These are phyloP conservation scores for Eucalyptus cloeziana DNA, from an alignment of 345 rosid genomes.

Conservation along the genomic window DNA sequence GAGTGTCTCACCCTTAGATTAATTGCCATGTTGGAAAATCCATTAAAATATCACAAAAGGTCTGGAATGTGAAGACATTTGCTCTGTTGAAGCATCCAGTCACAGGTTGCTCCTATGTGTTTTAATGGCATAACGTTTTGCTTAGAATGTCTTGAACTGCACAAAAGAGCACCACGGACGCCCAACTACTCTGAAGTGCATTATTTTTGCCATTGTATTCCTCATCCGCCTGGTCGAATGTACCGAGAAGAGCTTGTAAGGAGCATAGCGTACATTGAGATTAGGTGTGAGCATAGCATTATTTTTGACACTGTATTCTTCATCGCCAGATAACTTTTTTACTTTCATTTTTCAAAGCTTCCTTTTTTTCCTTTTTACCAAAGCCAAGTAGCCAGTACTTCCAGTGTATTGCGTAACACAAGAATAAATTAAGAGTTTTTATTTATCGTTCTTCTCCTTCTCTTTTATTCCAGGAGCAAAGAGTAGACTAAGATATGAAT, in stretches of 20 bases:
- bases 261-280: background rate
- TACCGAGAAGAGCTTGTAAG: background rate
- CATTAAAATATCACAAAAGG: background rate
- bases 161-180: background rate
- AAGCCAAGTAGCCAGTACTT: too few species aligned
- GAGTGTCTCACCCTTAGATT: background rate
- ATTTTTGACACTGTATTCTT: too few species aligned
- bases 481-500: too few species aligned
- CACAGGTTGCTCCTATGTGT: background rate
- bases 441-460: too few species aligned
- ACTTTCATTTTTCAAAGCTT: too few species aligned
- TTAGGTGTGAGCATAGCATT: too few species aligned
- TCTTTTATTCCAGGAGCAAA: background rate
- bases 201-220: background rate
- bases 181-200: background rate
- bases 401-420: too few species aligned
- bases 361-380: too few species aligned
- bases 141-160: background rate
- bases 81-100: background rate
- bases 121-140: background rate
- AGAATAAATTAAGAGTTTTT: too few species aligned
- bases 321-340: too few species aligned
- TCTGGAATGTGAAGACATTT: background rate
- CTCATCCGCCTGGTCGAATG: background rate
- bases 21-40: background rate